Conservation (phyloP, 148 eudicot species). For the Euryodendron excelsum region DNA sequence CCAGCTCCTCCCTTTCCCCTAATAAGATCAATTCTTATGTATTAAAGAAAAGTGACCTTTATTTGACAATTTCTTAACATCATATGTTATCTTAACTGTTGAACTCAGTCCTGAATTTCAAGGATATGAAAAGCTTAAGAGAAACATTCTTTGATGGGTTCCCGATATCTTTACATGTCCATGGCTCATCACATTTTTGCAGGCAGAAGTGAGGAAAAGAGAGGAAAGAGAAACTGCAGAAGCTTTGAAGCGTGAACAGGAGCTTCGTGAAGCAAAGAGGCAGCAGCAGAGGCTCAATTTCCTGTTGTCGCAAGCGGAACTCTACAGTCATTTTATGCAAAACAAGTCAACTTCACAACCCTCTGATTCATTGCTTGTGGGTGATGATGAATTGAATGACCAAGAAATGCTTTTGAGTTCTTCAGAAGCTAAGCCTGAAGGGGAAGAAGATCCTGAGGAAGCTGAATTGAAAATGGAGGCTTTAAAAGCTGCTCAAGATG, state of each 20-base stretch:
- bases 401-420: constrained; percentile 39
- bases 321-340: constrained; percentile 97
- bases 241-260: constrained; percentile 94
- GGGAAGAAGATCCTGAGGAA: constrained; percentile 82
- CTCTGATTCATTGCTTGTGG: constrained; percentile 43
- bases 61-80: neutral
- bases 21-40: no score
- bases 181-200: constrained; percentile 19
- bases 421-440: constrained; percentile 42
- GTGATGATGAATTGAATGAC: constrained; percentile 44
- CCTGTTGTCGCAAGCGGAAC: constrained; percentile 92
- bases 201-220: constrained; percentile 88
- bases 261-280: constrained; percentile 90
- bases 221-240: constrained; percentile 98
- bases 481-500: constrained; percentile 92
- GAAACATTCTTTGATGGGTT: neutral
- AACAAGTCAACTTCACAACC: constrained; percentile 66
- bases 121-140: neutral
- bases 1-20: no score
- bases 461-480: constrained; percentile 88
- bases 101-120: neutral
- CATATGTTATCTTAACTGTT: neutral
- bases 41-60: no score
- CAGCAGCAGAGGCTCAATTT: constrained; percentile 97
- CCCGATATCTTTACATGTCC: neutral